A percentile compares a stretch with the other conserved stretches of the same genome.
Evolutionary conservation across 2,329 filamentous ascomycete species (phyloP).

Genomic region (Trichoderma breve): DNA sequence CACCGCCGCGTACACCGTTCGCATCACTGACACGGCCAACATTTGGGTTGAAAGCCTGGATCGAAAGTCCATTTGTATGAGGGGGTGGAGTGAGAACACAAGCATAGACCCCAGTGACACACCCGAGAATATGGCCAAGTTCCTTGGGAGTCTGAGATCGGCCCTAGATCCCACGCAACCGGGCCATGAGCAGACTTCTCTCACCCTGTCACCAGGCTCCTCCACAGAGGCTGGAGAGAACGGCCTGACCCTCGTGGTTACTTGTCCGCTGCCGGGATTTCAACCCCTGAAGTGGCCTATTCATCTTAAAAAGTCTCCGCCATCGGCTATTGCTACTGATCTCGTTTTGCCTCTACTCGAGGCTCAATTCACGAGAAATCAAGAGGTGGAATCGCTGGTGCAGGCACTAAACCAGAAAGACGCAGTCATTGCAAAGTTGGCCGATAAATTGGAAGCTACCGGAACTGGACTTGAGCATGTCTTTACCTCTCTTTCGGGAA

Average conservation of each 20-base stretch:
- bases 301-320: slow-evolving; percentile 47
- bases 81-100: slow-evolving; percentile 61
- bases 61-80: slow-evolving; percentile 58
- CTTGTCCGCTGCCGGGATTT: slow-evolving; percentile 62
- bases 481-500: slow-evolving; percentile 50
- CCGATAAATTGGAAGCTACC: slow-evolving; percentile 54
- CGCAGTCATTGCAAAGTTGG: slow-evolving; percentile 46
- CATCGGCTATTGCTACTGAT: slow-evolving; percentile 44
- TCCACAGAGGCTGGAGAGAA: slow-evolving; percentile 37
- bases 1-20: slow-evolving; percentile 58
- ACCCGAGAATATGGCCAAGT: slow-evolving; percentile 62
- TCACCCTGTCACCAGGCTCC: slow-evolving; percentile 42
- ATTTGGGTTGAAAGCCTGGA: slow-evolving; percentile 70
- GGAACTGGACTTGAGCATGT: slow-evolving; percentile 53
- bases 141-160: slow-evolving; percentile 61
- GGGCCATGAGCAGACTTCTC: slow-evolving; percentile 44
- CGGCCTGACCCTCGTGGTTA: slow-evolving; percentile 53
- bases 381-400: slow-evolving; percentile 45
- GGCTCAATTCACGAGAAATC: slow-evolving; percentile 40
- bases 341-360: slow-evolving; percentile 54
- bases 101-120: slow-evolving; percentile 73
- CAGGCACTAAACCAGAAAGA: slow-evolving; percentile 51
- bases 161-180: slow-evolving; percentile 48
- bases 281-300: slow-evolving; percentile 65
- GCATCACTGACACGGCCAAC: slow-evolving; percentile 68